Conservation (phyloP, 805 yeast genomes). For the Tetrapisispora fleetii region DNA sequence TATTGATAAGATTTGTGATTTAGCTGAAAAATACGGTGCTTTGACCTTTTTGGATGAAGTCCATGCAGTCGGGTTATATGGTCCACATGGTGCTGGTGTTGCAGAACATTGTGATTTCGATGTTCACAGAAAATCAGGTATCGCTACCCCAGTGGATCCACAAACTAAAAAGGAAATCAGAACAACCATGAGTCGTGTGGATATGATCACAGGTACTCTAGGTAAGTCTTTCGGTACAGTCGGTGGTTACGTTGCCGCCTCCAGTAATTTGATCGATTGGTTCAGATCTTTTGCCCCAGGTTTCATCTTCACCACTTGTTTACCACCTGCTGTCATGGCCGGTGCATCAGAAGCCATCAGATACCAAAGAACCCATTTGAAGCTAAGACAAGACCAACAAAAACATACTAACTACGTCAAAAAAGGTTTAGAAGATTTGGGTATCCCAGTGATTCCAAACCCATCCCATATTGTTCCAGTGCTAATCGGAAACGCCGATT, state of each 20-base stretch:
- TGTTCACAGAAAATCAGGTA: constrained; percentile 61
- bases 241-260: constrained; percentile 96
- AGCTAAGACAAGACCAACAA: constrained; percentile 79
- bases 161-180: constrained; percentile 1
- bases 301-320: constrained; percentile 89
- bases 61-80: constrained; percentile 98
- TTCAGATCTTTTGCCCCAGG: constrained; percentile 95
- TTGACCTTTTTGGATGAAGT: constrained; percentile 95
- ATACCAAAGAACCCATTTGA: constrained; percentile 66
- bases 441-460: constrained; percentile 93
- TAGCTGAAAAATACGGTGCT: constrained; percentile 97
- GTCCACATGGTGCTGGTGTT: constrained; percentile 99
- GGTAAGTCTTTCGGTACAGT: constrained; percentile 96
- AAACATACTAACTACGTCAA: constrained; percentile 78
- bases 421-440: constrained; percentile 51
- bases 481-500: constrained; percentile 85
- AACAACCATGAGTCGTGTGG: constrained; percentile 64
- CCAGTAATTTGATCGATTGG: constrained; percentile 80
- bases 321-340: constrained; percentile 98
- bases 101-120: constrained; percentile 93
- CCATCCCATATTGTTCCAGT: constrained; percentile 97
- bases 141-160: constrained; percentile 37
- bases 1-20: constrained; percentile 81
- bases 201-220: constrained; percentile 93
- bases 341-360: constrained; percentile 85